Conservation (phyloP, 202 grass and related monocot species). For the Dendrocalamus latiflorus region DNA sequence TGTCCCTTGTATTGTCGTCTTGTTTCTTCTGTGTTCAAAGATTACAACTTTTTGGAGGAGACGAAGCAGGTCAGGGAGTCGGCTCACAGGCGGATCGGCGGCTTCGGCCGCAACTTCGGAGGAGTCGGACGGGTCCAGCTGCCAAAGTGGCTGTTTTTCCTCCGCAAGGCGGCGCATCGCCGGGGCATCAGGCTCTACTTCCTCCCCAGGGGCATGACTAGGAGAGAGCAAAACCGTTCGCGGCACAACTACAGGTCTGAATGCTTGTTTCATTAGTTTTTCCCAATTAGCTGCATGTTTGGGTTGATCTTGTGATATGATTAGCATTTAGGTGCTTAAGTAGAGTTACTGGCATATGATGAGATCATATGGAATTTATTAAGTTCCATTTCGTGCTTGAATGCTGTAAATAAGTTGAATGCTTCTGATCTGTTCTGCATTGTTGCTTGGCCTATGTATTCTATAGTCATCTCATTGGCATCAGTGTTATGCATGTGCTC, state of each 20-base stretch:
- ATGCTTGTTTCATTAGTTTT: neutral
- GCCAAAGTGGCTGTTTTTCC: constrained; percentile 34
- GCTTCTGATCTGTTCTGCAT: neutral
- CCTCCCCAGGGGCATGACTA: constrained; percentile 73
- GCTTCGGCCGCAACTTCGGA: constrained; percentile 48
- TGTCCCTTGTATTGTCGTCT: neutral
- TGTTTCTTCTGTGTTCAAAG: constrained; percentile 14
- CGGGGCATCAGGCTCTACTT: constrained; percentile 43
- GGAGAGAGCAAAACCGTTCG: constrained; percentile 59
- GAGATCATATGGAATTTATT: neutral
- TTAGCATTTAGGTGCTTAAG: neutral
- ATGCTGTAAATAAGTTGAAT: neutral
- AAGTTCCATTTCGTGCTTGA: neutral
- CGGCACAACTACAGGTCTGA: constrained; percentile 37
- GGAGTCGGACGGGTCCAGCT: constrained; percentile 22
- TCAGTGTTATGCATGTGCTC: neutral
- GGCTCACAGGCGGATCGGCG: constrained; percentile 45
- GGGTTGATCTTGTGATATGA: neutral
- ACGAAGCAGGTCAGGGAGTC: constrained; percentile 56
- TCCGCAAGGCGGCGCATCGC: constrained; percentile 49
- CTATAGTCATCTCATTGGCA: neutral
- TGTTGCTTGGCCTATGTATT: neutral
- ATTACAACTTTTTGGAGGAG: constrained; percentile 87
- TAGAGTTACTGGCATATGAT: neutral
- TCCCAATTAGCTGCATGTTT: neutral